Conservation (phyloP, 2,329 filamentous ascomycete species). For the Keithomyces neogunnii region DNA sequence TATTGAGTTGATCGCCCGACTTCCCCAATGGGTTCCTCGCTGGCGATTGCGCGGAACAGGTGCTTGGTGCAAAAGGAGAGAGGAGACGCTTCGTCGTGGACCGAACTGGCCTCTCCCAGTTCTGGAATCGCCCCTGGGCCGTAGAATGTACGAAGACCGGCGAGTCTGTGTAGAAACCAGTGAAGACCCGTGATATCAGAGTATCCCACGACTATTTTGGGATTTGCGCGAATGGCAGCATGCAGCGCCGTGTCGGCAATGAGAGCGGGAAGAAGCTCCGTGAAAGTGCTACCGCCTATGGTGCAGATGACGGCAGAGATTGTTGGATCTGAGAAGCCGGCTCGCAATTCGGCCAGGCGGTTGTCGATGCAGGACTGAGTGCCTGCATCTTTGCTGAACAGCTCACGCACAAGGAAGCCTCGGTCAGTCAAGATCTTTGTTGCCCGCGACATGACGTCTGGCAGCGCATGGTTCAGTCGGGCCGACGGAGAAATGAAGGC, state of each 20-base stretch:
- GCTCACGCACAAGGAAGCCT: conserved; percentile 25
- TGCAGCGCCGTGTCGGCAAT: conserved; percentile 27
- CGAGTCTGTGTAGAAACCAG: conserved; percentile 29
- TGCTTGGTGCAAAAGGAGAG: conserved; percentile 19
- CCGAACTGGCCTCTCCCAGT: conserved; percentile 21
- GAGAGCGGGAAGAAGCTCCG: conserved; percentile 29
- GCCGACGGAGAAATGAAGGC: conserved; percentile 31
- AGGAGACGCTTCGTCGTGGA: conserved; percentile 18
- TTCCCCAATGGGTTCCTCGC: conserved; percentile 18
- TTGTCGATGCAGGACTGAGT: conserved; percentile 25
- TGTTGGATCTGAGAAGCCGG: conserved; percentile 26
- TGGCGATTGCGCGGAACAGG: conserved; percentile 22
- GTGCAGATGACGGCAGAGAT: conserved; percentile 30
- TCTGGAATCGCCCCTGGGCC: conserved; percentile 31
- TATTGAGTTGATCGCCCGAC: conserved; percentile 24
- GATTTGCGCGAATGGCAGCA: conserved; percentile 21
- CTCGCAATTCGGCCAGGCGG: conserved; percentile 27
- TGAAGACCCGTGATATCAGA: conserved; percentile 34
- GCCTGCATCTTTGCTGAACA: conserved; percentile 21
- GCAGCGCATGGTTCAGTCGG: conserved; percentile 24
- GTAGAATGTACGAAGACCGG: conserved; percentile 35
- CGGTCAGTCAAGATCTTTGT: conserved; percentile 17
- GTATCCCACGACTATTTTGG: conserved; percentile 33
- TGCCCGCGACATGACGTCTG: conserved; percentile 21
- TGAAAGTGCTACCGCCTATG: conserved; percentile 29